phyloP scores from a whole-genome alignment of 1,139 yeast species.

The Hemisphaericaspora lyxosophila region DNA sequence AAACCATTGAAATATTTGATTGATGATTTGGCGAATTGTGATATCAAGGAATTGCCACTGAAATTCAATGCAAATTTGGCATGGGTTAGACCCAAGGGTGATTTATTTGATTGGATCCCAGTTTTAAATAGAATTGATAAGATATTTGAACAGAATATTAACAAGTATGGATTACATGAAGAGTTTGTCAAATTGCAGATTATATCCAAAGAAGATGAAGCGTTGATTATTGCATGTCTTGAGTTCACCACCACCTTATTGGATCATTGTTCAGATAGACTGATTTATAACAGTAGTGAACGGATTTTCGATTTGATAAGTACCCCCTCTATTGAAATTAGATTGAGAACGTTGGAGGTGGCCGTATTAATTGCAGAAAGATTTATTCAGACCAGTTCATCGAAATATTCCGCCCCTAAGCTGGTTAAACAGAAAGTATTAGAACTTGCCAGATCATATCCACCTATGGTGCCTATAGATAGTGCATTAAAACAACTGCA shows the following conservation, averaged over 20 bases:
- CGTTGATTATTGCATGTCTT: conserved; percentile 51
- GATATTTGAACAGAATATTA: conserved; percentile 54
- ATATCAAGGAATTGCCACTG: conserved; percentile 32
- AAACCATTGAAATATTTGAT: conserved; percentile 39
- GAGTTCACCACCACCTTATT: conserved; percentile 63
- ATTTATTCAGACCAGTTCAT: conserved; percentile 43
- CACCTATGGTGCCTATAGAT: conserved; percentile 48
- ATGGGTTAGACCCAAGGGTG: conserved; percentile 75
- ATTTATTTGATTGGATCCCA: conserved; percentile 74
- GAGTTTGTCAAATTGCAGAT: conserved; percentile 47
- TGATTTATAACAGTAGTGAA: conserved; percentile 66
- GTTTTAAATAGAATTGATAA: conserved; percentile 75
- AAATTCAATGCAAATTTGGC: conserved; percentile 27
- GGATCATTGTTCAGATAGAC: conserved; percentile 68
- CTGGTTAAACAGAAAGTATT: conserved; percentile 46
- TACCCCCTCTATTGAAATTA: conserved; percentile 59
- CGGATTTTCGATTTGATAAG: conserved; percentile 60
- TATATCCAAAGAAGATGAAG: conserved; percentile 47
- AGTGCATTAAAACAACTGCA: conserved; percentile 23
- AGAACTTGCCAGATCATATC: conserved; percentile 54
- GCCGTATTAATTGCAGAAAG: conserved; percentile 62
- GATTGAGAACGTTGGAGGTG: conserved; percentile 64
- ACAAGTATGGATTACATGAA: conserved; percentile 53
- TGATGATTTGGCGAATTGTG: conserved; percentile 30
- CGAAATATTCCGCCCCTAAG: conserved; percentile 45